Evolutionary conservation across 164 flowering plant genomes (phyloP), one percentile per base, ranked within the genome.

Genomic region (Umbilicus rupestris): DNA sequence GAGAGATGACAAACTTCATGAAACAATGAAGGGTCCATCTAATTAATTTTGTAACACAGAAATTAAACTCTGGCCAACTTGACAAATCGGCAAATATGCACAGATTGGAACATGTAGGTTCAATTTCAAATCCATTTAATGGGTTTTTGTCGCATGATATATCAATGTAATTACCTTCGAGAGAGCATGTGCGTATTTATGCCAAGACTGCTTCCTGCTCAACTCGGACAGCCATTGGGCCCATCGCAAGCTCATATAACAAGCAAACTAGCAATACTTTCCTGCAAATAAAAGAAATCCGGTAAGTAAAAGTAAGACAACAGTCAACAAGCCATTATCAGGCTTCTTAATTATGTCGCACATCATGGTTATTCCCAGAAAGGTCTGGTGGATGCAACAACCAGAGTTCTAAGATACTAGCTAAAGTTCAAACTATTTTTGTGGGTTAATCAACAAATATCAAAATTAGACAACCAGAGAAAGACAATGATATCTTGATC

Each of bases 351-450:
- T 55, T 26, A 55, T 28, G 60, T 55, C 31, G 28, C 26, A 33
- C 60, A 55, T 55, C 33, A 3, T 17, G 28, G 60, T 26, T 2
- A 55, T 28, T 28, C 33, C 31, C 3, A 12, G 10, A 26, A 22
- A 33, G 31, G 60, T 55, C 33, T 16, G 60, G 60, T 55, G 31
- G 60, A 55, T 55, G 19, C 60, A 55, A 26, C 60, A 55, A 55
- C 19, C 57, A 12, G 33, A 12, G 26, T 26, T 24, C 59, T 12
- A 55, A 55, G 33, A 55, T 26, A 22, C 60, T 24, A 11, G 60
- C 16, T 28, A 28, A 22, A 55, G 4, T 55, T 26, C 33, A 28
- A 55, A 55, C 17, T 26, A 22, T 22, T 9, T 2, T 50, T 24
- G 58, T 11, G 14, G 28, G 58, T 12, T 50, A 50, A 24, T 22